phyloP scores from a whole-genome alignment of 345 rosid species.

The Angophora floribunda region DNA sequence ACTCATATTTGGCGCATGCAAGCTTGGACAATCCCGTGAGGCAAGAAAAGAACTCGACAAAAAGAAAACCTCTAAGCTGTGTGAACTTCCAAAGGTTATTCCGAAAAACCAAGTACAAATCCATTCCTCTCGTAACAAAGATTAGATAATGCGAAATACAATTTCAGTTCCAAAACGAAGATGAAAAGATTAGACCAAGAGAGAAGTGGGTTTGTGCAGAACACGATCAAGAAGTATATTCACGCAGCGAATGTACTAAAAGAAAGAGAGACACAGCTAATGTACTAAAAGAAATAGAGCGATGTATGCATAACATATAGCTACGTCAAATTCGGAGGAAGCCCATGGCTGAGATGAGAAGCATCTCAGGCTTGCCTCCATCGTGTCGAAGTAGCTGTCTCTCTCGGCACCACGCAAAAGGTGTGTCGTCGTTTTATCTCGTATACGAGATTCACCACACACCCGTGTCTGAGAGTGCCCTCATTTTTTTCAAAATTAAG shows the following conservation, averaged over 20 bases:
- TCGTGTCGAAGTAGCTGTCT: background rate
- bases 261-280: background rate
- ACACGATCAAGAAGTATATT: background rate
- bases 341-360: background rate
- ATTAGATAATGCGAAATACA: background rate
- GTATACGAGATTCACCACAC: background rate
- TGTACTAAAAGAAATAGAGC: background rate
- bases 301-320: background rate
- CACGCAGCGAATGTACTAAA: background rate
- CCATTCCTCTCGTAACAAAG: background rate
- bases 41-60: background rate
- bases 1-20: background rate
- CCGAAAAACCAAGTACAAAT: background rate
- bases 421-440: background rate
- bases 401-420: conserved; percentile 8
- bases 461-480: conserved; percentile 10
- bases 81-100: background rate
- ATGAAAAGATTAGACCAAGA: background rate
- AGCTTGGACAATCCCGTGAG: background rate
- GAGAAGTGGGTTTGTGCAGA: background rate
- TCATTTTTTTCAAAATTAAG: background rate
- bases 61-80: background rate
- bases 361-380: background rate
- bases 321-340: conserved; percentile 16
- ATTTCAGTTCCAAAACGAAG: background rate